Percentiles rank a stretch among this genome's conserved stretches.
These are phyloP conservation scores for Leishmania mexicana DNA, from an alignment of 208 protist species.

Conservation along the genomic window DNA sequence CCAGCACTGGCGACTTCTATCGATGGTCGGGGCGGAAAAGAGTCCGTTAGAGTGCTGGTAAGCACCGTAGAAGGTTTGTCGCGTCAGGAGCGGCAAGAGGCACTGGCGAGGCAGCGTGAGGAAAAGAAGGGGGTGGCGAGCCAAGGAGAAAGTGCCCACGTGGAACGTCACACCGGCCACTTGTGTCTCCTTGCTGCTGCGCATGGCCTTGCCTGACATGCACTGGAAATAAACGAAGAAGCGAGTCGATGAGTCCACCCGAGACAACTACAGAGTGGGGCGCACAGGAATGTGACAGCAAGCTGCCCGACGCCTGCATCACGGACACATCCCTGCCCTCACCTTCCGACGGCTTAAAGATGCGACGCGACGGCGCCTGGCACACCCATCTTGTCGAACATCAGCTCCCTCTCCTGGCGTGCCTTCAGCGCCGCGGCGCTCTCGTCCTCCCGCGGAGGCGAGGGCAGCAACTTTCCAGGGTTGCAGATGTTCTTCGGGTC, in stretches of 20 bases:
- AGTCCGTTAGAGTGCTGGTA: background rate
- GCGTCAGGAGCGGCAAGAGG: background rate
- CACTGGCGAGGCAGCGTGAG: background rate
- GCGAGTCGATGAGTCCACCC: background rate
- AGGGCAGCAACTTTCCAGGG: slow-evolving; percentile 89
- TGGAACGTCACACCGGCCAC: background rate
- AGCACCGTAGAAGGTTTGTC: background rate
- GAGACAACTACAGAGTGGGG: background rate
- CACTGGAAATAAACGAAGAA: background rate
- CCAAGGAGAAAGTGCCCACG: no score
- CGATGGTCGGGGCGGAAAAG: background rate
- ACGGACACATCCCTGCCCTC: background rate
- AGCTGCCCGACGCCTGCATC: background rate
- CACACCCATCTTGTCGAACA: slow-evolving; percentile 94
- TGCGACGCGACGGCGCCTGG: slow-evolving; percentile 61
- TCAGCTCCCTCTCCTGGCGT: slow-evolving; percentile 68
- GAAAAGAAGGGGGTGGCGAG: background rate
- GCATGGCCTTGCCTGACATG: background rate
- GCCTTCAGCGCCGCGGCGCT: slow-evolving; percentile 32
- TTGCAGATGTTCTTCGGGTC: slow-evolving; percentile 94
- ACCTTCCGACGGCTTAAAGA: slow-evolving; percentile 21
- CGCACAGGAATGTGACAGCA: background rate
- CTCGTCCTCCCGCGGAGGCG: slow-evolving; percentile 44
- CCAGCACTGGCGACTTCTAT: background rate
- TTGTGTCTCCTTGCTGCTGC: background rate